Percentiles rank a stretch among this genome's conserved stretches.
Conservation (phyloP, 2,329 filamentous ascomycete species). For the Acephala macrosclerotiorum region DNA sequence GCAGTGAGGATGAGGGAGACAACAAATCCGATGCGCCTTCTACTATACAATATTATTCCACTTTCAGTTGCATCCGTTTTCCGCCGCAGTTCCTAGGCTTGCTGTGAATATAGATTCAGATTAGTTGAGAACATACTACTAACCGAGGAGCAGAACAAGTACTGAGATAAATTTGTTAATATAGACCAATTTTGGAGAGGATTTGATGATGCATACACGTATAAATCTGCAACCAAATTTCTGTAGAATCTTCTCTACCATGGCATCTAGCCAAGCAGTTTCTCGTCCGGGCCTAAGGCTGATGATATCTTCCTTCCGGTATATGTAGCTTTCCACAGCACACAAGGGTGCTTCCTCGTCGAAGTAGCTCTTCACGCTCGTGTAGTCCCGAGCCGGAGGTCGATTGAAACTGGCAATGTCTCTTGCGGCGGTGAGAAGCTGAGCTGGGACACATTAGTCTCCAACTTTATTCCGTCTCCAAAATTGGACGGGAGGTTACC, state of each 20-base stretch:
- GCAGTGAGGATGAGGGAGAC: constrained; percentile 23
- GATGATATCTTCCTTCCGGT: constrained; percentile 48
- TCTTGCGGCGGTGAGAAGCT: constrained; percentile 31
- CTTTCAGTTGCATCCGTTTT: constrained; percentile 16
- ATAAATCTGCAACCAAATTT: constrained; percentile 25
- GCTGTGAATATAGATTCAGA: not conserved
- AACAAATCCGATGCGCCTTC: constrained; percentile 20
- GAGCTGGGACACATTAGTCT: constrained; percentile 20
- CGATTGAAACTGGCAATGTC: constrained; percentile 40
- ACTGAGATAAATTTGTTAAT: constrained; percentile 2
- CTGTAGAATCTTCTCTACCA: constrained; percentile 41
- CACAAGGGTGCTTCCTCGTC: constrained; percentile 29
- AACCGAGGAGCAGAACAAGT: constrained; percentile 21
- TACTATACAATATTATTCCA: constrained; percentile 20
- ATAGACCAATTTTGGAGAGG: not conserved
- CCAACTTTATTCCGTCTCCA: too few species aligned
- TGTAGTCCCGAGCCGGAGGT: constrained; percentile 42
- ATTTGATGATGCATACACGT: constrained; percentile 11
- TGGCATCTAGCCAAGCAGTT: constrained; percentile 48
- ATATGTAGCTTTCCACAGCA: constrained; percentile 41
- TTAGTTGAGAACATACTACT: constrained; percentile 1
- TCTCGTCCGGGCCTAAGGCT: constrained; percentile 47
- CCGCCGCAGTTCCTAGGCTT: constrained; percentile 5
- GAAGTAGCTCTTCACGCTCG: constrained; percentile 44
- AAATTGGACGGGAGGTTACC: too few species aligned